phyloP scores from a whole-genome alignment of 768 basidiomycete species.

The Trametes maxima region DNA sequence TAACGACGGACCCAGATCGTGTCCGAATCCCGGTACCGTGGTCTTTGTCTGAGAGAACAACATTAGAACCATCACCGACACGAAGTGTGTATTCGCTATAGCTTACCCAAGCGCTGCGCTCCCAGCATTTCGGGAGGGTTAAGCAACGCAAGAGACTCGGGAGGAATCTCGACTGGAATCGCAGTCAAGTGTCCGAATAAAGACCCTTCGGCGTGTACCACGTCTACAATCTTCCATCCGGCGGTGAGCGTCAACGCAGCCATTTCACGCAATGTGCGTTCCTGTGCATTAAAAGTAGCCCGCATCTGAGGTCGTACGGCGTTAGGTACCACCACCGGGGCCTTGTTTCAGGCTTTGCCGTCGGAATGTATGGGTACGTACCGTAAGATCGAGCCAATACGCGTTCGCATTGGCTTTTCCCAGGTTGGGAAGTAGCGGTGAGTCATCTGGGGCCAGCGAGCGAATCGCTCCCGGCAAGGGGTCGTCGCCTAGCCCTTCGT shows the following conservation, averaged over 20 bases:
- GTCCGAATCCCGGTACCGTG: background rate
- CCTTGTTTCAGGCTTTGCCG: conserved; percentile 41
- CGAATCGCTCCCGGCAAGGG: conserved; percentile 47
- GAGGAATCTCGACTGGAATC: conserved; percentile 57
- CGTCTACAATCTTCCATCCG: conserved; percentile 70
- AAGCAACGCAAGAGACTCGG: conserved; percentile 20
- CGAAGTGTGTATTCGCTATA: background rate
- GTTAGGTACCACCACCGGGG: conserved; percentile 62
- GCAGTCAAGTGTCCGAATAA: conserved; percentile 75
- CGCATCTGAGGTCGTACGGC: conserved; percentile 70
- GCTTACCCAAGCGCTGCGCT: conserved; percentile 9
- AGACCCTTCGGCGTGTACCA: conserved; percentile 61
- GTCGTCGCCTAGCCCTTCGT: conserved; percentile 33
- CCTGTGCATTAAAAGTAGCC: conserved; percentile 66
- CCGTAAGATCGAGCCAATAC: conserved; percentile 73
- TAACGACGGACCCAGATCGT: conserved; percentile 11
- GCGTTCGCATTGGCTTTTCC: conserved; percentile 71
- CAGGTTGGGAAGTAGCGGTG: conserved; percentile 70
- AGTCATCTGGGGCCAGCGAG: conserved; percentile 53
- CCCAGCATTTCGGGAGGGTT: conserved; percentile 4
- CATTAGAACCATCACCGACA: background rate
- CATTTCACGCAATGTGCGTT: conserved; percentile 68
- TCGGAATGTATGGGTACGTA: conserved; percentile 31
- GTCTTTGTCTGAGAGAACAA: background rate
- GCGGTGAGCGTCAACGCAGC: conserved; percentile 55